Percentiles rank a stretch among this genome's conserved stretches.
Conservation (phyloP, 2,329 filamentous ascomycete species). For the Neobulgaria alba region DNA sequence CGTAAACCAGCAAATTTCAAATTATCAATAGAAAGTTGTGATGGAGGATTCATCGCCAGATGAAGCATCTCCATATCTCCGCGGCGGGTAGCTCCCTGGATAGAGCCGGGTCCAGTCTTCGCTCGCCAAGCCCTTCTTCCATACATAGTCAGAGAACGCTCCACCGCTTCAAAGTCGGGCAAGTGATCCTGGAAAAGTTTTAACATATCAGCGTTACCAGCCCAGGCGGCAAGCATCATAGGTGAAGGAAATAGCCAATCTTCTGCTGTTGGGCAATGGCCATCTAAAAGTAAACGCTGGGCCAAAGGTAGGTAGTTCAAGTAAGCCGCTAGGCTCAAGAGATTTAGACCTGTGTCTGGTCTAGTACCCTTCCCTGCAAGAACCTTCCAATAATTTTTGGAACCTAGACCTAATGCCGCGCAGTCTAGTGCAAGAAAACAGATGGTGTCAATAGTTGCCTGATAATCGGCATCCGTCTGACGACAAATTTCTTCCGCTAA, state of each 20-base stretch:
- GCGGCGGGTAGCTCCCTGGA: not conserved
- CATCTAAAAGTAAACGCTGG: slow-evolving; percentile 5
- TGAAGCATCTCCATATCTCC: not conserved
- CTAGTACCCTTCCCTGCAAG: no score
- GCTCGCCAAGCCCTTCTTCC: not conserved
- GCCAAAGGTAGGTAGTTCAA: slow-evolving; percentile 6
- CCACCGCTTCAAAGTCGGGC: slow-evolving; percentile 3
- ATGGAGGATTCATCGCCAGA: not conserved
- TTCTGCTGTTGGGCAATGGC: slow-evolving; percentile 2
- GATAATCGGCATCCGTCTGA: slow-evolving; percentile 2
- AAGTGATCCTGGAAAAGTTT: slow-evolving; percentile 6
- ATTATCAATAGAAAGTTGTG: no score
- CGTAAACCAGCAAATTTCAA: no score
- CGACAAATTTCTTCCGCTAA: slow-evolving; percentile 8
- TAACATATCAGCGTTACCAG: slow-evolving; percentile 7
- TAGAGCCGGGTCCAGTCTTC: not conserved
- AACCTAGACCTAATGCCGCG: no score
- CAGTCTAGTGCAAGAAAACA: slow-evolving; percentile 11
- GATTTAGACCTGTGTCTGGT: slow-evolving; percentile 1
- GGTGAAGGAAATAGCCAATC: slow-evolving; percentile 7
- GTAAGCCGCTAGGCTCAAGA: slow-evolving; percentile 9
- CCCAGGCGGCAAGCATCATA: slow-evolving; percentile 6
- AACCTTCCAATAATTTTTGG: no score
- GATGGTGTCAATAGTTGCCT: slow-evolving; percentile 7
- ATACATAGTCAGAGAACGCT: no score